phyloP scores from a whole-genome alignment of 2,329 filamentous ascomycete species.

The Colletotrichum sublineola region DNA sequence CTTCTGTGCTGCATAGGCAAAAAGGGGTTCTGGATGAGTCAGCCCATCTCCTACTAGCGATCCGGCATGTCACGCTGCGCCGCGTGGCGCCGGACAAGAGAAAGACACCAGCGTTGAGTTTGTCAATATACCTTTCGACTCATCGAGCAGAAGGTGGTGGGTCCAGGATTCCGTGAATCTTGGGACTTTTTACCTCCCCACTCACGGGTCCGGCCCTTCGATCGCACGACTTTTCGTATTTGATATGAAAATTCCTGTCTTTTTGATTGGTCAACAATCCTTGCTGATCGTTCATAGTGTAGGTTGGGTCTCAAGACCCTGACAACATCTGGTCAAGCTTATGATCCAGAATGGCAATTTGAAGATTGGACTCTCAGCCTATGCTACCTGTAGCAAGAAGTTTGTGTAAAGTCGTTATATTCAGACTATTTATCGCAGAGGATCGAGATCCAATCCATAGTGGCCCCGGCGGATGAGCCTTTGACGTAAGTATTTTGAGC shows the following conservation, averaged over 20 bases:
- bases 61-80: constrained; percentile 12
- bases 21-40: constrained; percentile 4
- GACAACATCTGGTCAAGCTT: neutral
- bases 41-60: constrained; percentile 9
- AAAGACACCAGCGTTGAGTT: neutral
- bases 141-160: neutral
- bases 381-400: neutral
- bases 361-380: neutral
- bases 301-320: neutral
- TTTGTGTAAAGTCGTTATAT: neutral
- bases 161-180: neutral
- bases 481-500: too few species aligned
- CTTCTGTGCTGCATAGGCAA: constrained; percentile 1
- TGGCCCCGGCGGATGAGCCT: too few species aligned
- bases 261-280: constrained; percentile 2
- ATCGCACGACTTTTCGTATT: constrained; percentile 1
- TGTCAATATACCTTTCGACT: neutral
- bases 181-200: neutral
- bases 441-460: neutral
- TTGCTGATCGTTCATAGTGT: neutral
- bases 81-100: neutral
- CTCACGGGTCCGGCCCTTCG: neutral
- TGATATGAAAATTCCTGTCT: neutral
- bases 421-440: too few species aligned
- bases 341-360: neutral